These are phyloP conservation scores for Aspergillus affinis DNA, from an alignment of 495 filamentous ascomycete genomes.

Conservation along the genomic window DNA sequence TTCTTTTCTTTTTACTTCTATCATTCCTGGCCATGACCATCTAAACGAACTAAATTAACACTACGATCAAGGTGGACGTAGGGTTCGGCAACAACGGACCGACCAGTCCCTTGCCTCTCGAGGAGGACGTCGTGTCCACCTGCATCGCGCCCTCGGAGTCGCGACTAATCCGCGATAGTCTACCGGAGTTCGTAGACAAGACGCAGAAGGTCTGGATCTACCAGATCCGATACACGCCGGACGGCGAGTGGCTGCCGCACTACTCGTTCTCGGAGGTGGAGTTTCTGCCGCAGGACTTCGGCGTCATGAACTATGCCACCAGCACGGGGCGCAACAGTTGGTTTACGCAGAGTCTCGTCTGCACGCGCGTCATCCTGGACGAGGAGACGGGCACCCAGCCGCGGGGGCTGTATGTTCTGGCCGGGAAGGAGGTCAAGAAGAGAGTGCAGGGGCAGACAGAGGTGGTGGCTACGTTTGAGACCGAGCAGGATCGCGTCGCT, in stretches of 20 bases:
- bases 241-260: constrained; percentile 49
- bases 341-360: constrained; percentile 55
- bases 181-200: constrained; percentile 43
- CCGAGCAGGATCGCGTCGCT: constrained; percentile 52
- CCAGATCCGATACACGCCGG: constrained; percentile 48
- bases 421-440: constrained; percentile 53
- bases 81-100: constrained; percentile 65
- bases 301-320: constrained; percentile 60
- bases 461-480: constrained; percentile 46
- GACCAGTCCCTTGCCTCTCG: constrained; percentile 53
- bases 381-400: constrained; percentile 35
- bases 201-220: constrained; percentile 58
- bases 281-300: constrained; percentile 57
- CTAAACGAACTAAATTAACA: constrained; percentile 4
- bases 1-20: neutral
- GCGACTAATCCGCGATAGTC: constrained; percentile 44
- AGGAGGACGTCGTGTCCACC: constrained; percentile 36
- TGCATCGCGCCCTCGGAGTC: constrained; percentile 50
- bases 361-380: constrained; percentile 51
- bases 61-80: constrained; percentile 58
- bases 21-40: too few species aligned
- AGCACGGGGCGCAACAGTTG: constrained; percentile 44
- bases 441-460: constrained; percentile 54
- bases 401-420: constrained; percentile 58
- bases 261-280: constrained; percentile 63